A percentile compares a stretch with the other conserved stretches of the same genome.
These are phyloP conservation scores for Candida parachauliodes DNA, from an alignment of 805 yeast species.

Conservation along the genomic window DNA sequence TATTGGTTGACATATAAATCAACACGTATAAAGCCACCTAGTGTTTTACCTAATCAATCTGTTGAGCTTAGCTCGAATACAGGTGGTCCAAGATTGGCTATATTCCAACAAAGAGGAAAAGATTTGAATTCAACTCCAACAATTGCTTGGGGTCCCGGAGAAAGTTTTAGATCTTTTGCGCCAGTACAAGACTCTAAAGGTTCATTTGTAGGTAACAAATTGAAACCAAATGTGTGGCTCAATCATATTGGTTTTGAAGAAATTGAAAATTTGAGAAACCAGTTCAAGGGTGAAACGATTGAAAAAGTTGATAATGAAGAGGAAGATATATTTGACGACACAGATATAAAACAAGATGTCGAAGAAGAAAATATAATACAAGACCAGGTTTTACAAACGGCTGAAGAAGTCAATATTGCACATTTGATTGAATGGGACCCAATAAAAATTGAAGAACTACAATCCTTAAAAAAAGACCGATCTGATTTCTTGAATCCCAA, in stretches of 20 bases:
- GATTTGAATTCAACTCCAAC: conserved; percentile 8
- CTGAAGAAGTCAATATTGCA: conserved; percentile 23
- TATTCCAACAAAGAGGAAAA: conserved; percentile 10
- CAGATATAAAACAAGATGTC: conserved; percentile 7
- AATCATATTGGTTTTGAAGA: conserved; percentile 35
- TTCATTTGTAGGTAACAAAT: conserved; percentile 27
- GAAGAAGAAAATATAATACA: conserved; percentile 1
- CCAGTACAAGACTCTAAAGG: conserved; percentile 33
- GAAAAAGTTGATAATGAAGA: conserved; percentile 9
- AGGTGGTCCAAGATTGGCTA: conserved; percentile 13
- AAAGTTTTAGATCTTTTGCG: conserved; percentile 30
- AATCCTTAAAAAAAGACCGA: conserved; percentile 23
- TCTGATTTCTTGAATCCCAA: conserved; percentile 23
- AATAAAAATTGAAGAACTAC: conserved; percentile 20
- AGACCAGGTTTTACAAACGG: conserved; percentile 5
- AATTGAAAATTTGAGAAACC: conserved; percentile 23
- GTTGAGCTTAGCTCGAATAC: conserved; percentile 8
- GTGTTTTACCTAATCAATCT: conserved; percentile 2
- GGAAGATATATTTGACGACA: conserved; percentile 12
- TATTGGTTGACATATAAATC: conserved; percentile 38
- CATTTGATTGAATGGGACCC: conserved; percentile 37
- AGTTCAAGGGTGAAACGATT: conserved; percentile 7
- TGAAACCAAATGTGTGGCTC: conserved; percentile 36
- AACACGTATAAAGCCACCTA: conserved; percentile 17
- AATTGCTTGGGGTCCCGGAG: conserved; percentile 12